Conservation (phyloP, 805 yeast genomes). For the Barnettozyma vustinii region DNA sequence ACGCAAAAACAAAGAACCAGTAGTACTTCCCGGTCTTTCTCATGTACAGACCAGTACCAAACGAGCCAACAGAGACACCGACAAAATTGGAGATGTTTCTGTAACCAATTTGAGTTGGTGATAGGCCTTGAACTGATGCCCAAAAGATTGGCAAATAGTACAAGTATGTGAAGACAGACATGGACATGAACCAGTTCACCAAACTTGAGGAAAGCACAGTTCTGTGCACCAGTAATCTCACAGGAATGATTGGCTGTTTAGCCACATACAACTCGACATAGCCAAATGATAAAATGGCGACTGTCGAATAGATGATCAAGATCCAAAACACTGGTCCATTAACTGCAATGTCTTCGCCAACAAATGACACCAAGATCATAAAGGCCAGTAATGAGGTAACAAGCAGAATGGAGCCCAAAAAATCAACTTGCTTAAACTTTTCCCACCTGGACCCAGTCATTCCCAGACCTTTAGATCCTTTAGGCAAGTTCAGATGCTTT, state of each 20-base stretch:
- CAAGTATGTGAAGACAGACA: slow-evolving; percentile 57
- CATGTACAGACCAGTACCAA: slow-evolving; percentile 64
- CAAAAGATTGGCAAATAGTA: slow-evolving; percentile 70
- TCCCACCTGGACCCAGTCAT: slow-evolving; percentile 35
- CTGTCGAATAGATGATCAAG: slow-evolving; percentile 30
- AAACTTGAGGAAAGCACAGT: slow-evolving; percentile 60
- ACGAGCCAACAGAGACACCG: slow-evolving; percentile 63
- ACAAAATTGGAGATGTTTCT: slow-evolving; percentile 56
- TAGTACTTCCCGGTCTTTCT: slow-evolving; percentile 61
- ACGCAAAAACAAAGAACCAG: slow-evolving; percentile 37
- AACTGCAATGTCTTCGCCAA: slow-evolving; percentile 52
- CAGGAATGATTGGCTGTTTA: slow-evolving; percentile 58
- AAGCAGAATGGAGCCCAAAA: slow-evolving; percentile 56
- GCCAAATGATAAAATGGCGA: slow-evolving; percentile 33
- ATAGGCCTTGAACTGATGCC: slow-evolving; percentile 44
- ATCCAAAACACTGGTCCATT: slow-evolving; percentile 35
- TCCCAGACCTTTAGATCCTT: slow-evolving; percentile 53
- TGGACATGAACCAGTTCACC: slow-evolving; percentile 63
- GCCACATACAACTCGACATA: slow-evolving; percentile 40
- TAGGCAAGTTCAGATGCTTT: slow-evolving; percentile 33
- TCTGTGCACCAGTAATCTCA: slow-evolving; percentile 46
- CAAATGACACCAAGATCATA: slow-evolving; percentile 60
- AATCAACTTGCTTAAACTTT: slow-evolving; percentile 56
- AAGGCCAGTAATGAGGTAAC: slow-evolving; percentile 54
- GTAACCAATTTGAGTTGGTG: slow-evolving; percentile 53